Evolutionary conservation across 1,284 basidiomycete genomes (phyloP).

Genomic region (Apiotrichum porosum): DNA sequence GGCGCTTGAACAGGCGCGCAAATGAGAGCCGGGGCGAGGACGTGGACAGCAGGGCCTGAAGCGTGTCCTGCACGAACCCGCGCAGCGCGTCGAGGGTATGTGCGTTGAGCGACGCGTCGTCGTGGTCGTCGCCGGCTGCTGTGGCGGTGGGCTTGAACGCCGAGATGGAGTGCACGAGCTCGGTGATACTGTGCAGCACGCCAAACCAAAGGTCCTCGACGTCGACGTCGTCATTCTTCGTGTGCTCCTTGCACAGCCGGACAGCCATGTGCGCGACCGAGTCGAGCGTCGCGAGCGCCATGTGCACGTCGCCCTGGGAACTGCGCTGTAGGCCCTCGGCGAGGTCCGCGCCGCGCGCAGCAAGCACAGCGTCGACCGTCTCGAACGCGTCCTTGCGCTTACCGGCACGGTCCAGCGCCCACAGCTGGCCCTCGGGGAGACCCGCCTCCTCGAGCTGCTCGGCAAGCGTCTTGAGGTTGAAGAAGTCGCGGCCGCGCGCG

Average conservation of each 20-base stretch:
- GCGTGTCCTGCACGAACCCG: constrained; percentile 75
- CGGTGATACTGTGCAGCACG: constrained; percentile 73
- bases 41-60: constrained; percentile 75
- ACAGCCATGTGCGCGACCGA: constrained; percentile 52
- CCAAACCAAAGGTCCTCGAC: constrained; percentile 88
- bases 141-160: constrained; percentile 9
- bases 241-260: constrained; percentile 64
- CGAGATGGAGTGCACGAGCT: constrained; percentile 67
- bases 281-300: constrained; percentile 46
- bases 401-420: constrained; percentile 68
- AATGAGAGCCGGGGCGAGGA: constrained; percentile 81
- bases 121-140: neutral
- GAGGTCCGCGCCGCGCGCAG: constrained; percentile 56
- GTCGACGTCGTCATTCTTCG: constrained; percentile 51
- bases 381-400: constrained; percentile 62
- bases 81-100: constrained; percentile 57
- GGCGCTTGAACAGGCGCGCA: constrained; percentile 81
- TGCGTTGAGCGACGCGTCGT: constrained; percentile 14
- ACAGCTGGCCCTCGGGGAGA: constrained; percentile 73
- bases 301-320: constrained; percentile 37
- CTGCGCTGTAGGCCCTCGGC: constrained; percentile 50
- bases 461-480: constrained; percentile 61
- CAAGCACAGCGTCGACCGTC: constrained; percentile 62
- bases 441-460: constrained; percentile 62
- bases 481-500: constrained; percentile 54